Conservation (phyloP, 2,329 filamentous ascomycete species). For the Coniochaeta hoffmannii region DNA sequence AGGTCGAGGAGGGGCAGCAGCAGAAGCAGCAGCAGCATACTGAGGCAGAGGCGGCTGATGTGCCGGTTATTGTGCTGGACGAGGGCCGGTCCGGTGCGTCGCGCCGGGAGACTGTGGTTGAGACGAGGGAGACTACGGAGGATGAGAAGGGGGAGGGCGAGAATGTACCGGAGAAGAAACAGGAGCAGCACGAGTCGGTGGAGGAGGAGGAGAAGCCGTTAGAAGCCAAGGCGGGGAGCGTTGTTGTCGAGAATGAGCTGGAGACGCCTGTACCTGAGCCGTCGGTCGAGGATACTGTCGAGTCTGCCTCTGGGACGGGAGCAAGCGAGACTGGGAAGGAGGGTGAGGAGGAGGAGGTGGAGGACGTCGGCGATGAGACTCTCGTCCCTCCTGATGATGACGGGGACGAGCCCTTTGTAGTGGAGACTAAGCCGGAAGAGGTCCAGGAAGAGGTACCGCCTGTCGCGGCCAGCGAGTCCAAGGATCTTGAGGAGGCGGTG, state of each 20-base stretch:
- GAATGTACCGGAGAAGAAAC: neutral
- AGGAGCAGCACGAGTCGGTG: neutral
- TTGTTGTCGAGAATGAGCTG: neutral
- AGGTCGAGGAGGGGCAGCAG: neutral
- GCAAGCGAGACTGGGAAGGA: neutral
- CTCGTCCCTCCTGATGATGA: neutral
- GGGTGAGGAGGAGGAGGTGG: conserved; percentile 3
- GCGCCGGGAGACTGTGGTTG: neutral
- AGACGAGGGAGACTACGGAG: neutral
- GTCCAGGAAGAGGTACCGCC: neutral
- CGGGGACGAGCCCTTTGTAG: neutral
- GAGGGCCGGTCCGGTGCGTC: neutral
- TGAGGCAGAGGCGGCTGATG: neutral
- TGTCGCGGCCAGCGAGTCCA: neutral
- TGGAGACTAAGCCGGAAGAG: neutral
- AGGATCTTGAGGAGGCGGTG: neutral
- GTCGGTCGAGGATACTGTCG: neutral
- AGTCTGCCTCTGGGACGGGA: neutral
- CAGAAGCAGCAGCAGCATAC: neutral
- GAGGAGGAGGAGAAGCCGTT: neutral
- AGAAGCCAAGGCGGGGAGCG: neutral
- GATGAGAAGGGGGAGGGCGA: neutral
- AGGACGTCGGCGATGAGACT: neutral
- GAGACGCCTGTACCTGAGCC: neutral
- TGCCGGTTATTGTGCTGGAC: conserved; percentile 1